Conservation (phyloP, 2,329 filamentous ascomycete species). For the Aspergillus awamori region DNA sequence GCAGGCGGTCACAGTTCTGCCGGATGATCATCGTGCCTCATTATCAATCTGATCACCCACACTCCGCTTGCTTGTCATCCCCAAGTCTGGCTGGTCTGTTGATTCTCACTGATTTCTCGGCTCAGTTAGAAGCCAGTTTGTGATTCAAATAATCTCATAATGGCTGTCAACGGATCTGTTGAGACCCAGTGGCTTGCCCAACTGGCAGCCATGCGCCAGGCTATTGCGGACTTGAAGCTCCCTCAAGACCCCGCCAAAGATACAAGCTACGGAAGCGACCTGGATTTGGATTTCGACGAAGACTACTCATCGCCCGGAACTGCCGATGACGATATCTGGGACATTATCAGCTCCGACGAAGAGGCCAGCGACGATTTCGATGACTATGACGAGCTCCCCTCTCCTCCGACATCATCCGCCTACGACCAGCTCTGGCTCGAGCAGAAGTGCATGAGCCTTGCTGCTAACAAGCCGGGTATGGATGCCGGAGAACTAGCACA, state of each 20-base stretch:
- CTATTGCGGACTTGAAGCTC: conserved; percentile 72
- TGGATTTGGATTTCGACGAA: conserved; percentile 64
- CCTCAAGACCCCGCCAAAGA: conserved; percentile 52
- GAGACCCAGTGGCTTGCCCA: conserved; percentile 80
- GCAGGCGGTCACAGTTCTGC: conserved; percentile 5
- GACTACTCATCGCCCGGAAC: conserved; percentile 61
- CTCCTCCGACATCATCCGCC: conserved; percentile 32
- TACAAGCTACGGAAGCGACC: conserved; percentile 55
- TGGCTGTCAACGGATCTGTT: conserved; percentile 20
- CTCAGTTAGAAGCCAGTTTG: background rate
- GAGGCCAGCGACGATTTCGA: conserved; percentile 68
- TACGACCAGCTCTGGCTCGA: conserved; percentile 72
- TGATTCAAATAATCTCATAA: conserved; percentile 10
- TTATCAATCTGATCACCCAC: background rate
- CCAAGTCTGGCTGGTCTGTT: background rate
- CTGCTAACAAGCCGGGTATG: conserved; percentile 66
- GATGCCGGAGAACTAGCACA: conserved; percentile 71
- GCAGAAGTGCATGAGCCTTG: conserved; percentile 67
- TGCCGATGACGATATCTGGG: conserved; percentile 81
- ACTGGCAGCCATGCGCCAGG: conserved; percentile 81
- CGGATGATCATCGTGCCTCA: conserved; percentile 3
- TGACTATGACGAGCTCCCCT: conserved; percentile 49
- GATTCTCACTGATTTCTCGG: no score
- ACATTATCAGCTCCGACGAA: conserved; percentile 77
- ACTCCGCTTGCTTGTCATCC: background rate